phyloP scores from a whole-genome alignment of 208 protist genomes.

The Crithidia acanthocephali region DNA sequence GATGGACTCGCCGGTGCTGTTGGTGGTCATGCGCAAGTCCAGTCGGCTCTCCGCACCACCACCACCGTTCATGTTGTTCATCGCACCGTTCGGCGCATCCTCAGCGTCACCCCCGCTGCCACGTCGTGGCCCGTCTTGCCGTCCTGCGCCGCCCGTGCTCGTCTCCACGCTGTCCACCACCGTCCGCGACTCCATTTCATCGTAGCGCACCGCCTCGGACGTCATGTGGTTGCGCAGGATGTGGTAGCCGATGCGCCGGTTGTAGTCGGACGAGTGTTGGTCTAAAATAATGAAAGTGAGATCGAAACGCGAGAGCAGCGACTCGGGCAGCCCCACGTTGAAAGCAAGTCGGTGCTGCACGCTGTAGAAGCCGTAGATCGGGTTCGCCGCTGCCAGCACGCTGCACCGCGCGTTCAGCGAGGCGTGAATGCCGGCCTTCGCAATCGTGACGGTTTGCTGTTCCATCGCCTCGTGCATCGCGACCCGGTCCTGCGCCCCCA shows the following conservation, averaged over 20 bases:
- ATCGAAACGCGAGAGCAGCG: slow-evolving; percentile 99
- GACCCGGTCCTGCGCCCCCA: slow-evolving; percentile 97
- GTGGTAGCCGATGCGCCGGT: slow-evolving; percentile 95
- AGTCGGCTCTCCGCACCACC: slow-evolving; percentile 23
- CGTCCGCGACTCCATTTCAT: slow-evolving; percentile 61
- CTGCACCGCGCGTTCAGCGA: slow-evolving; percentile 98
- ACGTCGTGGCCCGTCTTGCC: neutral
- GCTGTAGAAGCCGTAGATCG: slow-evolving; percentile 99
- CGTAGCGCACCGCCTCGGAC: slow-evolving; percentile 58
- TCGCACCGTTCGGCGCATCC: neutral
- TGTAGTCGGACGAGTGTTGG: slow-evolving; percentile 89
- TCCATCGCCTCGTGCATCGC: slow-evolving; percentile 99
- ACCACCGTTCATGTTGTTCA: neutral
- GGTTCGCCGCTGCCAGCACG: slow-evolving; percentile 99
- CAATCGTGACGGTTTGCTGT: slow-evolving; percentile 99
- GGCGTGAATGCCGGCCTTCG: slow-evolving; percentile 99
- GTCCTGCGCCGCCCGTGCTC: slow-evolving; percentile 14
- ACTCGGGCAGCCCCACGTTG: slow-evolving; percentile 99
- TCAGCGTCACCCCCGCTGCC: neutral
- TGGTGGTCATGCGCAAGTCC: slow-evolving; percentile 81
- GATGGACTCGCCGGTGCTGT: slow-evolving; percentile 86
- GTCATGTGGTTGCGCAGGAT: slow-evolving; percentile 96
- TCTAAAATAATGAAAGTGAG: slow-evolving; percentile 99
- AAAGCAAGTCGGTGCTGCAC: slow-evolving; percentile 87
- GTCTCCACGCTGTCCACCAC: slow-evolving; percentile 72